These are phyloP conservation scores for Datura wrightii DNA, from an alignment of 257 asterid species.

Conservation along the genomic window DNA sequence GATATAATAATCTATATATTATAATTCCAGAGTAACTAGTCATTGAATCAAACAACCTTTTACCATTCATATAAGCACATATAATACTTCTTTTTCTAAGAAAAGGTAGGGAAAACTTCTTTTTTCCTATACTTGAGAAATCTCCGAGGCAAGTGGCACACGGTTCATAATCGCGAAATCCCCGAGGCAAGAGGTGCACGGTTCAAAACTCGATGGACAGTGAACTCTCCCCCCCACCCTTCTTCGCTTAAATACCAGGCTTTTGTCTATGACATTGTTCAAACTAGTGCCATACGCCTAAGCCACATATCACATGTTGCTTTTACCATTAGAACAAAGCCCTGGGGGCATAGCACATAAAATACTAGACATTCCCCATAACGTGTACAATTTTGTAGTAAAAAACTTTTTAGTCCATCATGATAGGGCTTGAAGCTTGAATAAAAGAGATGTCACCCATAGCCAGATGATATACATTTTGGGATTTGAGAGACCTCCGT, in stretches of 20 bases:
- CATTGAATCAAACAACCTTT: too few relatives aligned
- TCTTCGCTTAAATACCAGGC: too few relatives aligned
- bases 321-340: background rate
- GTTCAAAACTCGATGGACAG: too few relatives aligned
- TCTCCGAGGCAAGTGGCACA: too few relatives aligned
- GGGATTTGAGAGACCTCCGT: background rate
- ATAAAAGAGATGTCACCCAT: background rate
- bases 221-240: too few relatives aligned
- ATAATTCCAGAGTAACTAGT: too few relatives aligned
- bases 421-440: too few relatives aligned
- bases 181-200: background rate
- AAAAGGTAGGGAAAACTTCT: background rate
- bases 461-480: background rate
- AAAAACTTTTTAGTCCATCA: too few relatives aligned
- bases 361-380: background rate
- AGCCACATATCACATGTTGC: background rate
- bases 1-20: too few relatives aligned
- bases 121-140: background rate
- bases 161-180: background rate
- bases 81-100: too few relatives aligned
- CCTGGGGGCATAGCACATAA: background rate
- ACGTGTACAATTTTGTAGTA: background rate
- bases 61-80: too few relatives aligned
- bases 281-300: background rate
- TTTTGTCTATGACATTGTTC: too few relatives aligned